Conservation (phyloP, 805 yeast genomes). For the Schizosaccharomyces osmophilus region DNA sequence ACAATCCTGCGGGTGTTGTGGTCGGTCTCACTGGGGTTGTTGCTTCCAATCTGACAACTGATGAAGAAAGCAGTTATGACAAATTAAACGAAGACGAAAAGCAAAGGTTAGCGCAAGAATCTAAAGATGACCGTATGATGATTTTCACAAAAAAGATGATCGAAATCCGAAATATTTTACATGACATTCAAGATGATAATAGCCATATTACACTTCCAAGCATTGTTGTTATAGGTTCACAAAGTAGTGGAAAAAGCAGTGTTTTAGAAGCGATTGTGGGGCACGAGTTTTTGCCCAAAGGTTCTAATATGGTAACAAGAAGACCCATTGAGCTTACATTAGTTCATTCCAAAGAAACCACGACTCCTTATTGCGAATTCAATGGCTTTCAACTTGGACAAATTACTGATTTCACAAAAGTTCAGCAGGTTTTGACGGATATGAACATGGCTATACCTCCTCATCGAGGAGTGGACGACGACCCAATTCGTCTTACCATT, state of each 20-base stretch:
- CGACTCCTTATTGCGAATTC: conserved; percentile 76
- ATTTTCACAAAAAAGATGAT: conserved; percentile 88
- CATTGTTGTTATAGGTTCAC: conserved; percentile 94
- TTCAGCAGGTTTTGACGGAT: conserved; percentile 67
- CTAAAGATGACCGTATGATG: conserved; percentile 45
- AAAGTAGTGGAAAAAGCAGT: conserved; percentile 88
- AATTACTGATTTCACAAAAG: conserved; percentile 67
- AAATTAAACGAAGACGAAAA: neutral
- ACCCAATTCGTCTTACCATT: conserved; percentile 79
- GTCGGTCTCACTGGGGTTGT: neutral
- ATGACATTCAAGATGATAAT: conserved; percentile 51
- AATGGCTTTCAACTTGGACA: conserved; percentile 69
- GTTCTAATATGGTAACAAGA: conserved; percentile 93
- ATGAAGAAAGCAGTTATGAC: neutral
- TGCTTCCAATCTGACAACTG: neutral
- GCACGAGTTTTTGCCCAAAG: conserved; percentile 92
- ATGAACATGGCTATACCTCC: conserved; percentile 80
- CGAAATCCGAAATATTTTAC: conserved; percentile 62
- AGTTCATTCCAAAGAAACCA: conserved; percentile 58
- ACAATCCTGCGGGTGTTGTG: neutral
- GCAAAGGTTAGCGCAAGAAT: conserved; percentile 10
- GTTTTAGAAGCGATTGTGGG: conserved; percentile 77
- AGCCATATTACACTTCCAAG: conserved; percentile 87
- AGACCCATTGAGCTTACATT: conserved; percentile 89
- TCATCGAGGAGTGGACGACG: conserved; percentile 65